These are phyloP conservation scores for Trichosporon coremiiforme DNA, from an alignment of 1,284 basidiomycete genomes.

Conservation along the genomic window DNA sequence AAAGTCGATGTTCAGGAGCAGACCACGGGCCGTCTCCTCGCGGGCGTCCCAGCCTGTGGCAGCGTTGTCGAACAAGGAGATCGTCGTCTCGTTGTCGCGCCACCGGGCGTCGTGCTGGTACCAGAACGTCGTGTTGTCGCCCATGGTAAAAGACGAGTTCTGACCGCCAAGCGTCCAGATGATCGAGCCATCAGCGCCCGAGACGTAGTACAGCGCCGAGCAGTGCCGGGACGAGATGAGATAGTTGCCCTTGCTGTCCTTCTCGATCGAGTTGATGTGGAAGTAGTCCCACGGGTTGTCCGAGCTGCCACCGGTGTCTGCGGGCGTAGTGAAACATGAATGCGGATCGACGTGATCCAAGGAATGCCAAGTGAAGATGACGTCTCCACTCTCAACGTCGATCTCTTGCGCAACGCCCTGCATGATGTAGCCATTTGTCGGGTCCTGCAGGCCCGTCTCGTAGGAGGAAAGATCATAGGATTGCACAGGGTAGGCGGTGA, in stretches of 20 bases:
- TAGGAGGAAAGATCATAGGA: constrained; percentile 35
- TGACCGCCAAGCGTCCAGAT: constrained; percentile 48
- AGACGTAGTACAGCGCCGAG: constrained; percentile 47
- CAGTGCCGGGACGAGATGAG: constrained; percentile 47
- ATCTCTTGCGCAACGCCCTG: constrained; percentile 46
- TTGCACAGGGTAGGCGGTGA: constrained; percentile 38
- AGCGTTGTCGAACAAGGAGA: constrained; percentile 49
- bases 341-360: constrained; percentile 41
- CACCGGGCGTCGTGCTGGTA: constrained; percentile 48
- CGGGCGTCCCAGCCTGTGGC: constrained; percentile 33
- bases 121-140: constrained; percentile 33
- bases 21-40: constrained; percentile 35
- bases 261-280: constrained; percentile 50
- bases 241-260: constrained; percentile 48
- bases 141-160: constrained; percentile 42
- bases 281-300: constrained; percentile 40
- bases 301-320: constrained; percentile 30
- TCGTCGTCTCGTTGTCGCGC: constrained; percentile 27
- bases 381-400: constrained; percentile 42
- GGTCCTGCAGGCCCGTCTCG: background rate
- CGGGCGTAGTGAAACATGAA: constrained; percentile 36
- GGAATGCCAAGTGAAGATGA: constrained; percentile 45
- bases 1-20: constrained; percentile 41
- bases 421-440: constrained; percentile 40
- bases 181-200: constrained; percentile 36